Base-by-base conservation (phyloP, 1,284 basidiomycete species). In the Somion occarium region DNA sequence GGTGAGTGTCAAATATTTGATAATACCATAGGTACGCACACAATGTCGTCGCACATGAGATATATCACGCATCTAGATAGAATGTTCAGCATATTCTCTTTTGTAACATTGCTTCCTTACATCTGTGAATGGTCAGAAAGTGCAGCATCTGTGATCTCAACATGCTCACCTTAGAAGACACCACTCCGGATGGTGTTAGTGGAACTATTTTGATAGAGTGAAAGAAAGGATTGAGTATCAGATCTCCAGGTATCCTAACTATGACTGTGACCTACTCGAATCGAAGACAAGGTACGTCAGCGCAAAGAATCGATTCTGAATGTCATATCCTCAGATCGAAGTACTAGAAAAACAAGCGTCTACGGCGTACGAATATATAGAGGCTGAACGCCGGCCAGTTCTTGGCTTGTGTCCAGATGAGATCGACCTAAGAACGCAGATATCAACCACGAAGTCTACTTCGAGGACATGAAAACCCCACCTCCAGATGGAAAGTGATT, bases 341-440 rank as follows among this genome's bases (percentile, higher is more conserved):
- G 24, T n/a, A 5, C n/a, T n/a, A n/a, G n/a, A n/a, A n/a, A 4
- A 23, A 12, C n/a, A 15, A 20, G 15, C 20, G 5, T 11, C 3
- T 19, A 9, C 9, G 3, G 56, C 61, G 34, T 46, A 63, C 62
- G 43, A 64, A 59, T 20, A 59, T 23, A 41, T 62, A 64, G 4
- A 64, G 48, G 45, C 51, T 59, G 18, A 60, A 60, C 3, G 53
- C 52, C 38, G 55, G 56, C 20, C 52, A 56, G 34, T 46, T 52
- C 52, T 56, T 58, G 34, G 48, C 53, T 46, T 57, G 53, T 48
- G 26, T 52, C 61, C 52, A 64, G 24, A 55, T 50, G 19, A 57
- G 30, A 13, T 55, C 55, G 25, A 60, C 42, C 59, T 61, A 38
- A 18, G n/a, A 30, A 2, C 5, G 9, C 22, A 15, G 11, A 23